Evolutionary conservation across 78 protist species (phyloP).

Genomic region (Emiliania huxleyi): DNA sequence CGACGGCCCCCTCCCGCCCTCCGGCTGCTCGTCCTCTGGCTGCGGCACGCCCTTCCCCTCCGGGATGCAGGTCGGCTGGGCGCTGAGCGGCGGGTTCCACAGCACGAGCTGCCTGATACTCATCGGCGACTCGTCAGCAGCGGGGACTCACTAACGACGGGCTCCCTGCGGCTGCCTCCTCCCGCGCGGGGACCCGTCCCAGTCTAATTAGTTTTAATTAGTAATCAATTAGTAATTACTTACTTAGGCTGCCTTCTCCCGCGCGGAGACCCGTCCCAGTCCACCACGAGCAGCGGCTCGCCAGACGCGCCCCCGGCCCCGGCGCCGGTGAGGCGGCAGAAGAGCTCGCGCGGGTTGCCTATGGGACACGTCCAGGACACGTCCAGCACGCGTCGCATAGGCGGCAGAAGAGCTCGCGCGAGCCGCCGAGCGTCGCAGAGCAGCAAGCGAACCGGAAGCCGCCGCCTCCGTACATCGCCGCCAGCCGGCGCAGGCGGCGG

Average conservation of each 20-base stretch:
- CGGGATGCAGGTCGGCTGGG: not conserved
- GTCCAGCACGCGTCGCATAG: too few species aligned
- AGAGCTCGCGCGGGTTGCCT: conserved; percentile 46
- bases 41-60: not conserved
- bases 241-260: too few species aligned
- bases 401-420: conserved; percentile 44
- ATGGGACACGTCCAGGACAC: too few species aligned
- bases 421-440: conserved; percentile 57
- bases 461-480: not conserved
- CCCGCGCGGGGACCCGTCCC: conserved; percentile 56
- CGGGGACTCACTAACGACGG: too few species aligned
- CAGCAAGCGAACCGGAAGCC: conserved; percentile 24
- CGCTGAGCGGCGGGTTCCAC: conserved; percentile 37
- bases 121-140: too few species aligned
- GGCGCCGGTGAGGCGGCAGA: not conserved
- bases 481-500: conserved; percentile 54
- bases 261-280: conserved; percentile 49
- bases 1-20: too few species aligned
- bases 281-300: not conserved
- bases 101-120: conserved; percentile 15
- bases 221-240: too few species aligned
- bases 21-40: not conserved
- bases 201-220: too few species aligned
- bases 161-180: too few species aligned
- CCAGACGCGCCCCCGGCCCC: not conserved